A percentile compares a stretch with the other conserved stretches of the same genome.
phyloP scores from a whole-genome alignment of 495 filamentous ascomycete genomes.

The Penicillium steckii region DNA sequence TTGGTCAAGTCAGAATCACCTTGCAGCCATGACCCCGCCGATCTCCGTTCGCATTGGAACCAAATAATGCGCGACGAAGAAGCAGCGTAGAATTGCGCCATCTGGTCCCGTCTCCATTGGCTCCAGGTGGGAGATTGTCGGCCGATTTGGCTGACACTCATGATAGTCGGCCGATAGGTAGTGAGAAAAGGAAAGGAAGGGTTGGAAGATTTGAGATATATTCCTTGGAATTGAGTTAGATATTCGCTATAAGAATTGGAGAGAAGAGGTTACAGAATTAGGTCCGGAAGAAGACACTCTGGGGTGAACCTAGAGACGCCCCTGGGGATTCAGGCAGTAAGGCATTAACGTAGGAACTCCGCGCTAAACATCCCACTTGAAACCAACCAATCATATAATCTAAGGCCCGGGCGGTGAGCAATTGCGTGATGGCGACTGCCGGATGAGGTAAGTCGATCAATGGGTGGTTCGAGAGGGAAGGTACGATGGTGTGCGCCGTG shows the following conservation, averaged over 20 bases:
- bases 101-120: conserved; percentile 33
- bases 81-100: conserved; percentile 25
- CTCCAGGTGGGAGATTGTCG: conserved; percentile 20
- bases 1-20: neutral
- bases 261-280: too few species aligned
- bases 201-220: too few species aligned
- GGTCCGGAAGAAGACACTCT: too few species aligned
- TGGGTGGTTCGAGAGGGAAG: neutral
- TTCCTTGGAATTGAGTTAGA: too few species aligned
- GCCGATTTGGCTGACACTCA: conserved; percentile 22
- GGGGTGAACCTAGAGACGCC: neutral
- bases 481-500: conserved; percentile 5
- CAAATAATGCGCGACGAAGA: conserved; percentile 1
- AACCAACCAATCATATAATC: conserved; percentile 22
- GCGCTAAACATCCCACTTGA: conserved; percentile 31
- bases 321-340: conserved; percentile 2
- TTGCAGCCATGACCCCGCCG: neutral
- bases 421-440: conserved; percentile 41
- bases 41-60: neutral
- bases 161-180: conserved; percentile 30
- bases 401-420: conserved; percentile 33
- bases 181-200: neutral
- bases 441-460: conserved; percentile 23
- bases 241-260: too few species aligned
- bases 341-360: conserved; percentile 12